phyloP scores from a whole-genome alignment of 192 early-diverging fungal genomes.

The Podila verticillata region DNA sequence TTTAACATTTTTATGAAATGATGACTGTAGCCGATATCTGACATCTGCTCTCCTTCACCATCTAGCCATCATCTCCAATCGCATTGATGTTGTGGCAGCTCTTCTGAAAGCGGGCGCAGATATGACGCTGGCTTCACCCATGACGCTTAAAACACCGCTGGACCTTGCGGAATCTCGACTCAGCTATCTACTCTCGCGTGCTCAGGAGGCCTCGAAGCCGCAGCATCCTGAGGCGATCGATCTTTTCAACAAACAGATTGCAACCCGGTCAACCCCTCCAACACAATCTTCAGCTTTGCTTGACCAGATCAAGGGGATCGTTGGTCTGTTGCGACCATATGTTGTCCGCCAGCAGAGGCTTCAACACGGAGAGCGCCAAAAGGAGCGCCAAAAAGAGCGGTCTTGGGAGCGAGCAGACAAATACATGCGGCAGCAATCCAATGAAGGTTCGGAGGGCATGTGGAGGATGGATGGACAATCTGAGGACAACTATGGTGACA shows the following conservation, averaged over 20 bases:
- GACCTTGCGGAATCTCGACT: slow-evolving; percentile 44
- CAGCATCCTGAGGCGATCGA: slow-evolving; percentile 11
- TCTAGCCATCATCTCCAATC: slow-evolving; percentile 46
- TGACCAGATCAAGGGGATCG: slow-evolving; percentile 42
- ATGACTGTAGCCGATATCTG: background rate
- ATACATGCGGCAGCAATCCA: slow-evolving; percentile 26
- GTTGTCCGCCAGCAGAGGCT: slow-evolving; percentile 43
- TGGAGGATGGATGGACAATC: slow-evolving; percentile 34
- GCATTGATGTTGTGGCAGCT: slow-evolving; percentile 41
- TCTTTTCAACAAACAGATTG: slow-evolving; percentile 25
- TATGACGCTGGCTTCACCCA: slow-evolving; percentile 48
- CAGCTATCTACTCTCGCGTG: slow-evolving; percentile 35
- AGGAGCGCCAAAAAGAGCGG: slow-evolving; percentile 36
- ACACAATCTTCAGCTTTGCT: slow-evolving; percentile 27
- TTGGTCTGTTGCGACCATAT: slow-evolving; percentile 37
- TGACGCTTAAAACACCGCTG: slow-evolving; percentile 48
- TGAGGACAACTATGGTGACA: slow-evolving; percentile 35
- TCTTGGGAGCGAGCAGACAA: slow-evolving; percentile 47
- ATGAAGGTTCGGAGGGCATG: background rate
- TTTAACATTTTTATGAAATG: background rate
- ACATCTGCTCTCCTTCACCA: background rate
- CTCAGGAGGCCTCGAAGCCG: slow-evolving; percentile 26
- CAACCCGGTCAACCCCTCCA: slow-evolving; percentile 18
- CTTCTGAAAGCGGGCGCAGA: slow-evolving; percentile 48
- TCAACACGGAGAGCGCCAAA: slow-evolving; percentile 35